phyloP scores from a whole-genome alignment of 179 eudicot species.

The Pouteria campechiana region DNA sequence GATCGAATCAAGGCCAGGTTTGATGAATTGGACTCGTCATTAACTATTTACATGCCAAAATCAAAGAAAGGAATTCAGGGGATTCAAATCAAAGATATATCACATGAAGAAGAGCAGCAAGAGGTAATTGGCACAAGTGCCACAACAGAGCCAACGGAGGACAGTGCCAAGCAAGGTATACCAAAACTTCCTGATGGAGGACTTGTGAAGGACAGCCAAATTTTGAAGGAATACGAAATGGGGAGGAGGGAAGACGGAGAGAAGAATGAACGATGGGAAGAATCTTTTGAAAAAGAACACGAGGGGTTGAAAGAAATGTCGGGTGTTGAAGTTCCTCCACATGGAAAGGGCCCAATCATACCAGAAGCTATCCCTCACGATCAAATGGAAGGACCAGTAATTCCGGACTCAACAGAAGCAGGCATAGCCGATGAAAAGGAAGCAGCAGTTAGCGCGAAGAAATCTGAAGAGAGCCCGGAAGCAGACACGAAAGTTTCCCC shows the following conservation, averaged over 20 bases:
- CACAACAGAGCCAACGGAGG: too few species aligned
- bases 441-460: background rate
- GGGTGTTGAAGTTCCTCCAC: too few species aligned
- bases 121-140: background rate
- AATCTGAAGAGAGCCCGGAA: background rate
- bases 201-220: background rate
- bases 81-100: constrained; percentile 9
- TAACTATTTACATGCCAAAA: constrained; percentile 65
- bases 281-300: too few species aligned
- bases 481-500: too few species aligned
- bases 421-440: background rate
- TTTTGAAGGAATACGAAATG: background rate
- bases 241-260: background rate
- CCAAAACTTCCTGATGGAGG: too few species aligned
- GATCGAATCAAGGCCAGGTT: constrained; percentile 47
- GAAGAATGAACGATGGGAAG: background rate
- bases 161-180: too few species aligned
- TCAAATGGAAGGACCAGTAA: too few species aligned
- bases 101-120: constrained; percentile 28
- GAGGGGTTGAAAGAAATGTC: too few species aligned
- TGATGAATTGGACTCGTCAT: constrained; percentile 26
- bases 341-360: too few species aligned
- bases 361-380: too few species aligned
- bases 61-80: constrained; percentile 32
- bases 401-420: background rate